phyloP scores from a whole-genome alignment of 2,329 filamentous ascomycete genomes.

The Alternaria arborescens region DNA sequence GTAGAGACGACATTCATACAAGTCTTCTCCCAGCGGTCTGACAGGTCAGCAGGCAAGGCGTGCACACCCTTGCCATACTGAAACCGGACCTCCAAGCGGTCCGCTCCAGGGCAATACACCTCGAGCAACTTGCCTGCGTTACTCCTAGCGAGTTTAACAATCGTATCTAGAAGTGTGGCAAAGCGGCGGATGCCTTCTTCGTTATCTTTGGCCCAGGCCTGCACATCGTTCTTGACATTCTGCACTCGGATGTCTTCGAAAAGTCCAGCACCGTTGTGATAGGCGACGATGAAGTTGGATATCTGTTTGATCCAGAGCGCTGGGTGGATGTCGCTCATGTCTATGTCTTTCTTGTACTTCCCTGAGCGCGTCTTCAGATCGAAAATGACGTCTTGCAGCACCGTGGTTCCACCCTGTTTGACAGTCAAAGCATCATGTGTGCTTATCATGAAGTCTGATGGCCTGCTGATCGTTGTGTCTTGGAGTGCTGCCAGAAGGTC shows the following conservation, averaged over 20 bases:
- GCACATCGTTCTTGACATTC: slow-evolving; percentile 49
- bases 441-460: background rate
- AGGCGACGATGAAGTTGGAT: slow-evolving; percentile 62
- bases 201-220: slow-evolving; percentile 56
- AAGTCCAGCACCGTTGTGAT: slow-evolving; percentile 53
- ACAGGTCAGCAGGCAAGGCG: slow-evolving; percentile 29
- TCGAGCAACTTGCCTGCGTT: slow-evolving; percentile 40
- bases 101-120: slow-evolving; percentile 42
- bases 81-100: slow-evolving; percentile 48
- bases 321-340: slow-evolving; percentile 55
- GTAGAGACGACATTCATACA: background rate
- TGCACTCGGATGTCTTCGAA: slow-evolving; percentile 56
- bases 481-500: slow-evolving; percentile 24
- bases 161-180: slow-evolving; percentile 39
- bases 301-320: slow-evolving; percentile 62
- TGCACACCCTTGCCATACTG: slow-evolving; percentile 36
- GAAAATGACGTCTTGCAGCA: slow-evolving; percentile 58
- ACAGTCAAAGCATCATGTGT: slow-evolving; percentile 22
- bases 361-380: slow-evolving; percentile 62
- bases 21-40: slow-evolving; percentile 21
- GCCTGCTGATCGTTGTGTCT: slow-evolving; percentile 14
- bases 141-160: slow-evolving; percentile 38
- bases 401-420: slow-evolving; percentile 26
- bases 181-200: slow-evolving; percentile 38
- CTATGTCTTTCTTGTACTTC: slow-evolving; percentile 38